Base-by-base conservation (phyloP, 1,284 basidiomycete species). In the Malassezia brasiliensis region DNA sequence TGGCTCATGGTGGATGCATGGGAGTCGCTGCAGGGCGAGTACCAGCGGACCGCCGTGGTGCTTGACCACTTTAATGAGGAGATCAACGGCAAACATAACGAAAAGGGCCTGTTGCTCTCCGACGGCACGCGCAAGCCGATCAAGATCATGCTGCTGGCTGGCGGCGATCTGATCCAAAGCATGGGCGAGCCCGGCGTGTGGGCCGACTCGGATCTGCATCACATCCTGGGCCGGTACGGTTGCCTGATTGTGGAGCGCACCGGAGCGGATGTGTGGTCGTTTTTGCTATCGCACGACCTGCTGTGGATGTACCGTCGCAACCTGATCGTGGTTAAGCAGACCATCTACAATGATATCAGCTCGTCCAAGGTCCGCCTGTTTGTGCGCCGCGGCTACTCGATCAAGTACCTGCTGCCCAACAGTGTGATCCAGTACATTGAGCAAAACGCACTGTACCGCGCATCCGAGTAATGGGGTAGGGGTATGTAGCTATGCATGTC, bases 171-270 rank as follows among this genome's bases (percentile, higher is more conserved):
- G 66, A 98, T 98, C 74, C 85, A 90, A 74, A 94, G 90, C 49
- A 96, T 98, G 85, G 89, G 88, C 64, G 90, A 96, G 77, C 90
- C 90, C n/a, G 94, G 94, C 14, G 90, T 99, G 20, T 99, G 94
- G 94, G 85, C 86, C 50, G 85, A 90, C 67, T 81, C 83, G 56
- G 94, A 99, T 87, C 80, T 98, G 49, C 90, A 94, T 69, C 89
- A 93, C 77, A 98, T 98, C 68, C 81, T 98, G 14, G 90, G 90
- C 31, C 83, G 84, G 58, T 96, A 93, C 75, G 93, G 93, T 31
- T 88, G 86, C 64, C 83, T 96, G 71, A 96, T 96, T 67, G 85
- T 98, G 50, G 93, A 96, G 77, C 83, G 93, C 45, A 87, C 90
- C 3, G 91, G 93, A 19, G 87, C 90, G 7, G 90, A 90, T 69